phyloP scores from a whole-genome alignment of 805 yeast species.

The Zygosaccharomyces pseudorouxii region DNA sequence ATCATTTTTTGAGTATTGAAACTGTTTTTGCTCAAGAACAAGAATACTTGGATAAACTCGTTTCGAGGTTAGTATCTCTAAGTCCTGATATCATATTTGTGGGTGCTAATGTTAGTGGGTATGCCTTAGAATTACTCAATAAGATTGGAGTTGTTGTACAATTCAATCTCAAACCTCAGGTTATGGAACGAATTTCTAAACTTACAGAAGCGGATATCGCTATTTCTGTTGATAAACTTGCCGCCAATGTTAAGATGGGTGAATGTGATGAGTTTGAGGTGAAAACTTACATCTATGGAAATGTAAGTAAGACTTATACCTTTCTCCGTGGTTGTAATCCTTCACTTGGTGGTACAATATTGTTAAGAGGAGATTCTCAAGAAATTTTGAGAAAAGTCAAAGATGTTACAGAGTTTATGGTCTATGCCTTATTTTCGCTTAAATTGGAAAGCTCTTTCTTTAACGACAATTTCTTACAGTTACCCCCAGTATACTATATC shows the following conservation, averaged over 20 bases:
- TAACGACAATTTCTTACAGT: conserved; percentile 61
- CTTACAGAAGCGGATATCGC: conserved; percentile 82
- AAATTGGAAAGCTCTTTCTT: conserved; percentile 73
- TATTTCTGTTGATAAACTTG: conserved; percentile 78
- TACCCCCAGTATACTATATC: conserved; percentile 39
- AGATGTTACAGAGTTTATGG: conserved; percentile 73
- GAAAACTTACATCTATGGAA: conserved; percentile 54
- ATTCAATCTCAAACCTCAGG: conserved; percentile 73
- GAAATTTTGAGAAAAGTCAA: conserved; percentile 63
- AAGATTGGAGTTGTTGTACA: conserved; percentile 79
- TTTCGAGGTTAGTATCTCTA: conserved; percentile 68
- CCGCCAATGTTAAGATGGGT: conserved; percentile 69
- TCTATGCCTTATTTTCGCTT: conserved; percentile 71
- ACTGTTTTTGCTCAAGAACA: conserved; percentile 83
- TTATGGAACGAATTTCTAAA: conserved; percentile 70
- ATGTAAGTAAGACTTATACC: conserved; percentile 63
- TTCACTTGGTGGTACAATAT: conserved; percentile 76
- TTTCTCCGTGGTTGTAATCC: conserved; percentile 72
- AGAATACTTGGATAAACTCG: conserved; percentile 77
- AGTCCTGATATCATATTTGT: conserved; percentile 76
- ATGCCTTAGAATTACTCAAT: conserved; percentile 67
- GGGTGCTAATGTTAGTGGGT: conserved; percentile 75
- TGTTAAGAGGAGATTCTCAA: conserved; percentile 73
- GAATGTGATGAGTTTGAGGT: conserved; percentile 69
- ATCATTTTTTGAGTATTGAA: conserved; percentile 74